A percentile compares a stretch with the other conserved stretches of the same genome.
Evolutionary conservation across 768 basidiomycete species (phyloP).

Genomic region (Trichaptum fuscoviolaceum): DNA sequence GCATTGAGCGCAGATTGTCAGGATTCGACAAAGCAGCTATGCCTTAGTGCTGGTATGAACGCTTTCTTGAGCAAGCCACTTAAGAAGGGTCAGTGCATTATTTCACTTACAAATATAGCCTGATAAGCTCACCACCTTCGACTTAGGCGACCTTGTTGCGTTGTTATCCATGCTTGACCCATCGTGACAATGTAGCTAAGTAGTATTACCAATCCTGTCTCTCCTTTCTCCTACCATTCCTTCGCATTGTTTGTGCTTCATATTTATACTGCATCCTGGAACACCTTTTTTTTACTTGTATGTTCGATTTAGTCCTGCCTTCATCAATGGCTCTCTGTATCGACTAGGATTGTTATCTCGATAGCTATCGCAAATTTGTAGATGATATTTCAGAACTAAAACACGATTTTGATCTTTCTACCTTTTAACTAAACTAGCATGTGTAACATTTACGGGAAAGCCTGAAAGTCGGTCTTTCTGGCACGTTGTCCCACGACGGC

Average conservation of each 20-base stretch:
- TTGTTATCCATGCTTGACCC: not conserved
- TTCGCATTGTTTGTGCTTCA: not conserved
- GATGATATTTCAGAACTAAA: not conserved
- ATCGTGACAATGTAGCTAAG: not conserved
- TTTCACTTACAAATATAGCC: not conserved
- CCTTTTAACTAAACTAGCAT: too few species aligned
- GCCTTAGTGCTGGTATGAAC: conserved; percentile 77
- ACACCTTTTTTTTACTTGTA: not conserved
- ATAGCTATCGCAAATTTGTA: conserved; percentile 1
- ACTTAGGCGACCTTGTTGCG: not conserved
- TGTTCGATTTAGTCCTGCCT: not conserved
- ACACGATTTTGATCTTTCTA: not conserved
- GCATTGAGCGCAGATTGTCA: conserved; percentile 75
- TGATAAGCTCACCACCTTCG: not conserved
- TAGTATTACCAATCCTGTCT: too few species aligned
- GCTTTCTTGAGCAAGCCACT: conserved; percentile 71
- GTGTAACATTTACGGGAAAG: too few species aligned
- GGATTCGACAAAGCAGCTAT: conserved; percentile 69
- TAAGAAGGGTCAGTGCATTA: conserved; percentile 39
- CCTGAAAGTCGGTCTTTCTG: too few species aligned
- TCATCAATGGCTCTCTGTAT: not conserved
- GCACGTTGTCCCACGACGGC: too few species aligned
- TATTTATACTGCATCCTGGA: not conserved
- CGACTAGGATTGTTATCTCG: not conserved
- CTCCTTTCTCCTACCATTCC: not conserved